Base-by-base conservation (phyloP, 2,329 filamentous ascomycete genomes). In the Diplodia intermedia region DNA sequence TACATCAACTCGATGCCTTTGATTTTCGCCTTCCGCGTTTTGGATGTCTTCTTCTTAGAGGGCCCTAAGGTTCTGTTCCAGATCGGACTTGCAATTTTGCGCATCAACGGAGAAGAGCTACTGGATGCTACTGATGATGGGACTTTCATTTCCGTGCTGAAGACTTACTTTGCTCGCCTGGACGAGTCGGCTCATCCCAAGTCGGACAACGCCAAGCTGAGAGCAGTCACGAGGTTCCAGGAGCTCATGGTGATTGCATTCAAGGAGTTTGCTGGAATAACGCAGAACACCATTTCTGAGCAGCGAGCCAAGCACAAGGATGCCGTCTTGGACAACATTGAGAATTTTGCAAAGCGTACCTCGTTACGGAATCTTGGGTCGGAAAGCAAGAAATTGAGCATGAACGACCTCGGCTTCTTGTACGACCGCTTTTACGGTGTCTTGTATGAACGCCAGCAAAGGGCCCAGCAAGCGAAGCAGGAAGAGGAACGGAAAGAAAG, bases 1-100 rank as follows among this genome's bases (percentile, higher is more conserved):
- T 99, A 98, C 81, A 96, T 99, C 84, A 99, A 99, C 85, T 98
- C 94, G 1, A 99, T 99, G 95, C 95, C 95, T 4, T 85, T 99
- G 18, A 93, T 98, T 1, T 99, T 98, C 80, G 95, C 95, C 55
- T 99, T 98, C 79, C 88, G 95, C 67, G 95, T 99, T 60, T 81
- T 99, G 70, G 95, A 99, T 75, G 94, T 99, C 61, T 99, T 99
- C 83, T 99, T 99, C 80, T 88, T 99, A 50, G 95, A 99, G 80
- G 95, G 95, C 0, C 94, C 95, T 18, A 98, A 98, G 80, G 95
- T 98, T 1, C 84, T 99, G 11, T 99, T 99, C 80, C 95, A 99
- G 79, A 91, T 99, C 68, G 95, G 95, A 20, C 83, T 99, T 70
- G 95, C 95, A n/a, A 99, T 99, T 74, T 83, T 99, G 36, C 88